These are phyloP conservation scores for Phaeophleospora eucalypticola DNA, from an alignment of 2,329 filamentous ascomycete species.

Conservation along the genomic window DNA sequence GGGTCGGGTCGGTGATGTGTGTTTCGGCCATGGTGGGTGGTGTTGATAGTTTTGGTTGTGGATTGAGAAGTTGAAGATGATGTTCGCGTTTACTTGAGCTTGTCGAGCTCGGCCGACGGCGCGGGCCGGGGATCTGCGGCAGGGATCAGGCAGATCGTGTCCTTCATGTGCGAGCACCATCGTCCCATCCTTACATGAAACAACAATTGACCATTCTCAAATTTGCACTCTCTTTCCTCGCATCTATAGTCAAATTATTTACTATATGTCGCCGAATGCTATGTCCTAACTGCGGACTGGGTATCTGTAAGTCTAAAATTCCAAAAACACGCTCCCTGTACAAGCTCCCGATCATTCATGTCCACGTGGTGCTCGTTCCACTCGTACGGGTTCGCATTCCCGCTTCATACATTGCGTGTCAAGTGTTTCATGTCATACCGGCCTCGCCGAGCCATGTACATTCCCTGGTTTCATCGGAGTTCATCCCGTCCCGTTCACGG, in stretches of 20 bases:
- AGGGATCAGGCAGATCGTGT: not conserved
- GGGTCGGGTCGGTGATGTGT: slow-evolving; percentile 57
- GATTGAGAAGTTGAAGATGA: not conserved
- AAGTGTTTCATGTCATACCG: not conserved
- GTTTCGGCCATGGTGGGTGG: slow-evolving; percentile 17
- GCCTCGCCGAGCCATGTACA: not conserved
- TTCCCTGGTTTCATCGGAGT: not conserved
- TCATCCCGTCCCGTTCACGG: not conserved
- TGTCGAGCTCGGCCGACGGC: not conserved
- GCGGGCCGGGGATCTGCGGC: not conserved
- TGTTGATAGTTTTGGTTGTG: slow-evolving; percentile 1
- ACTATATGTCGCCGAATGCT: too few relatives aligned
- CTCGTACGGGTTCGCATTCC: not conserved
- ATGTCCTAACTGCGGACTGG: too few relatives aligned
- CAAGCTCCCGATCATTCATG: too few relatives aligned
- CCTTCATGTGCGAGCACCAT: not conserved
- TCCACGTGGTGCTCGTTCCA: not conserved
- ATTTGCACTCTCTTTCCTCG: too few relatives aligned
- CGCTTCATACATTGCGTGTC: not conserved
- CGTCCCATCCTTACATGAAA: too few relatives aligned
- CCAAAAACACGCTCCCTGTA: too few relatives aligned
- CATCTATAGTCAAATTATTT: too few relatives aligned
- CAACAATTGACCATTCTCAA: too few relatives aligned
- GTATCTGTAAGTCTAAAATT: too few relatives aligned
- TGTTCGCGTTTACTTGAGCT: not conserved